Evolutionary conservation across 192 early-diverging fungal genomes (phyloP), one percentile per base, ranked within the genome.

Genomic region (Coemansia sp.): DNA sequence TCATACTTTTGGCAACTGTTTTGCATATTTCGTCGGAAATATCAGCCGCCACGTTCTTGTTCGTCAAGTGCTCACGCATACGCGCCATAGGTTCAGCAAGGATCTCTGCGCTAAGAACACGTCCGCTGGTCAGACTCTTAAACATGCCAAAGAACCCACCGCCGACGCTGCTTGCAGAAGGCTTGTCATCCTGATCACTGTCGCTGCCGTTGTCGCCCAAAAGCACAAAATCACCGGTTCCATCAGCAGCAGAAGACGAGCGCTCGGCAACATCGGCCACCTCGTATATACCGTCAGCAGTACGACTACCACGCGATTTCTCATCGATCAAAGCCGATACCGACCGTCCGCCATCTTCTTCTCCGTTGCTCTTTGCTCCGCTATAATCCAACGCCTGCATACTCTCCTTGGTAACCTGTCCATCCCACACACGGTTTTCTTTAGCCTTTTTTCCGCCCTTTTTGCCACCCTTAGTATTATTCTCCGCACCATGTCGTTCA

Each of bases 11-110:
- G 12, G 80, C 68, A 20, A 96, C 93, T 31, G 92, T 89, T 50
- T 89, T 86, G 70, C 92, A 94, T 7, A 98, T 83, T 66, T 94
- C 88, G 36, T 88, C 80, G 6, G 94, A 88, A 55, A 95, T 92
- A 67, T 96, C 91, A 1, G 90, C 86, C 0, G 96, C 96, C 1
- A 98, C 96, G 70, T 98, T 98, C 78, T 96, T 95, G 71, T 86
- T 87, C 49, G 96, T 87, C 62, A 98, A 69, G 71, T 96, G 94
- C 66, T 95, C 91, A 66, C 91, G 91, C 91, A 98, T 95, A 66
- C 89, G 93, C 32, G 84, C 80, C 84, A 98, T 85, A 6, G 90
- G 86, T n/a, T 91, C 92, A 4, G 87, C 88, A 50, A 98, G 77
- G 33, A 85, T 83, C 28, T 89, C 87, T 12, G 81, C 82, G 16